Base-by-base conservation (phyloP, 2,329 filamentous ascomycete species). In the Fusarium sarcochroum region DNA sequence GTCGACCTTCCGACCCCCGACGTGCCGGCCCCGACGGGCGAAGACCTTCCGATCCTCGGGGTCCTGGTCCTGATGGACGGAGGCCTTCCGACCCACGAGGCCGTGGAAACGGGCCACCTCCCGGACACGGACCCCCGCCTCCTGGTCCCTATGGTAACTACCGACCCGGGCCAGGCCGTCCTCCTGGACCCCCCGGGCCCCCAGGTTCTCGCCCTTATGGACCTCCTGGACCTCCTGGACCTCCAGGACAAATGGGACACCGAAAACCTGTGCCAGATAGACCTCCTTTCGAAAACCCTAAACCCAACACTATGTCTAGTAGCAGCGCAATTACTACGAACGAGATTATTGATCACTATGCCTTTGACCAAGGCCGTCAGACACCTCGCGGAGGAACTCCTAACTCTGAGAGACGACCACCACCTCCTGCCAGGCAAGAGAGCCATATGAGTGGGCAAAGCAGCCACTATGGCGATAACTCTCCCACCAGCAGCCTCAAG, bases 401-500 rank as follows among this genome's bases (percentile, higher is more conserved):
- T 1, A 68, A 70, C 46, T 64, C 66, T n/a, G 67, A 70, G 14
- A 66, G 63, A 17, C 66, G 69, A 15, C 75, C 72, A 14, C 72
- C 68, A n/a, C 73, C 70, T 4, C 69, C 70, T 14, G 72, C 73
- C 17, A 69, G 71, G n/a, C 70, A 73, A 34, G 68, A 69, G 13
- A 69, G 70, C 8, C 62, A 53, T 27, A 81, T 34, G 34, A 70
- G 80, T 3, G 77, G 61, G 58, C 76, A 76, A n/a, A 86, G 83
- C 69, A 86, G 80, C 64, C 73, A 83, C 41, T 85, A 87, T 61
- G 90, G 92, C 60, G 90, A 92, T 63, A 84, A 86, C 34, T 89
- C 88, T 46, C 84, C 61, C 7, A 46, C 51, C 13, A 53, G 52
- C 15, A 73, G 70, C 25, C 56, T 73, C 18, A 51, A 32, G 44